These are phyloP conservation scores for Apocynum venetum DNA, from an alignment of 257 asterid genomes.

Conservation along the genomic window DNA sequence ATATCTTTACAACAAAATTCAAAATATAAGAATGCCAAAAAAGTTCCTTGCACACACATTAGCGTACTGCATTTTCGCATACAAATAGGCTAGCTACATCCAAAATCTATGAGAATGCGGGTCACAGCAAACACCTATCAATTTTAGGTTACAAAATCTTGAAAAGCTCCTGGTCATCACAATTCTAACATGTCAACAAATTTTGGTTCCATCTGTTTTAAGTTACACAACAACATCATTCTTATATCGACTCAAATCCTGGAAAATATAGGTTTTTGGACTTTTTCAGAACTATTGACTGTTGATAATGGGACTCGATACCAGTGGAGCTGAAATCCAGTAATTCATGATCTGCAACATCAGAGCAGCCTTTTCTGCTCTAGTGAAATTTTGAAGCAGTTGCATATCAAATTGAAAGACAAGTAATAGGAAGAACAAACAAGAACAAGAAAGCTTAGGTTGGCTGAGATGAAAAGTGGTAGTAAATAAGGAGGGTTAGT, in stretches of 20 bases:
- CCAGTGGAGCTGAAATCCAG: background rate
- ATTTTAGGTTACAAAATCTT: background rate
- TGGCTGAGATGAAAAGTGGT: too few relatives aligned
- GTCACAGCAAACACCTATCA: too few relatives aligned
- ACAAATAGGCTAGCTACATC: background rate
- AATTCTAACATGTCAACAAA: background rate
- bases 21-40: background rate
- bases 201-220: background rate
- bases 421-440: background rate
- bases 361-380: background rate
- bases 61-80: background rate
- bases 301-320: background rate
- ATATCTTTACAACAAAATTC: background rate
- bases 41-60: background rate
- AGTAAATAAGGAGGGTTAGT: background rate
- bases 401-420: background rate
- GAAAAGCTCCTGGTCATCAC: background rate
- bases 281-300: too few relatives aligned
- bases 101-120: background rate
- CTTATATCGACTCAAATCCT: background rate
- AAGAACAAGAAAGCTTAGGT: background rate
- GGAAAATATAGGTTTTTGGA: background rate
- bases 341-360: background rate
- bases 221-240: background rate
- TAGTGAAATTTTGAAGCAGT: background rate